Evolutionary conservation across 768 basidiomycete species (phyloP), one percentile per base, ranked within the genome.

Genomic region (Mycena galericulata): DNA sequence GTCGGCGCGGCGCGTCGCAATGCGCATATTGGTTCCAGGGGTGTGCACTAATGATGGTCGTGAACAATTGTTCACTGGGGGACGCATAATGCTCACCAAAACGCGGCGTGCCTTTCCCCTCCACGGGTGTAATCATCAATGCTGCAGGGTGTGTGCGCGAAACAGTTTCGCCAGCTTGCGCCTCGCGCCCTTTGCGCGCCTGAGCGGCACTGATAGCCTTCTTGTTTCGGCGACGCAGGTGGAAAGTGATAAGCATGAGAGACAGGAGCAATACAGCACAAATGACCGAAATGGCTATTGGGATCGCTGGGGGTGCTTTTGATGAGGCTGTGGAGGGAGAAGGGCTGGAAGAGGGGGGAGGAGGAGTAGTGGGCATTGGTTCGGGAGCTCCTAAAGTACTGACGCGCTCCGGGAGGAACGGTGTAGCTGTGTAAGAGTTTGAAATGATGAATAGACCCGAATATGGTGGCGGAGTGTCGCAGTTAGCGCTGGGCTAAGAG

Each of bases 11-110:
- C 87, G 83, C 46, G 79, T 76, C 2, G 88, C 88, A 41, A 88
- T 85, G 24, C 88, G 88, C 88, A 90, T 89, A 74, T 86, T 84
- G 63, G 79, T 75, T 15, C 88, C 88, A 0, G 88, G 87, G 22
- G 75, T 82, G 70, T 86, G 87, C 38, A 81, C 88, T 89, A 32
- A 60, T n/a, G 30, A 41, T 32, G 41, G 14, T 36, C n/a, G 27
- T 49, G 11, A 59, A 43, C 24, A 53, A 30, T 46, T 22, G 22
- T 36, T 29, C 40, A 29, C 10, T 32, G 38, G 22, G 22, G 3
- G 8, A 32, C 29, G 12, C 38, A 63, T 5, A 53, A 36, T 34
- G 79, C 83, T 57, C 60, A 86, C 85, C 76, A 59, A 82, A 86
- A 51, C 77, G 76, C 14, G 83, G 85, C 11, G 72, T 77, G 17